These are phyloP conservation scores for Coniochaeta ligniaria DNA, from an alignment of 2,329 filamentous ascomycete genomes.

Conservation along the genomic window DNA sequence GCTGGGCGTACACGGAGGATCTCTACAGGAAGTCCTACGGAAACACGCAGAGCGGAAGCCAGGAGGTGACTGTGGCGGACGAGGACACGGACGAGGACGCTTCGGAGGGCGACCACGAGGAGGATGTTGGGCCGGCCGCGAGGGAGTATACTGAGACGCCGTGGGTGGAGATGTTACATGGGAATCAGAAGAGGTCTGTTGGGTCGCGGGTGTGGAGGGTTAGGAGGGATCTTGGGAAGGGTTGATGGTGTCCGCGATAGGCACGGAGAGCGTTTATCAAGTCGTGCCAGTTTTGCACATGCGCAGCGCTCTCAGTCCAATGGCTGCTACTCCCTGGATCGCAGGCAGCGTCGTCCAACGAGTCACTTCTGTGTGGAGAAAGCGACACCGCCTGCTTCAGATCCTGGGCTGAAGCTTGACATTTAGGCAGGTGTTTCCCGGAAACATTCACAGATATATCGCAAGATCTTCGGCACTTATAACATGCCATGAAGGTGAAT, in stretches of 20 bases:
- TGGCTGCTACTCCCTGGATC: no score
- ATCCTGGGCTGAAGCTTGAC: no score
- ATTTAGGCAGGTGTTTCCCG: background rate
- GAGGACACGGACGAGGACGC: slow-evolving; percentile 27
- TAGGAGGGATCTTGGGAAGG: slow-evolving; percentile 51
- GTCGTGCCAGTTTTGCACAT: no score
- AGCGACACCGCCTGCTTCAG: background rate
- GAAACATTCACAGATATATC: background rate
- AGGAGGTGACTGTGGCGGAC: slow-evolving; percentile 24
- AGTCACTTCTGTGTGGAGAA: no score
- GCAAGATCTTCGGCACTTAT: background rate
- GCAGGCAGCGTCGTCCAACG: no score
- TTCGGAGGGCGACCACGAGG: slow-evolving; percentile 20
- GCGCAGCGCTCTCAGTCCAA: background rate
- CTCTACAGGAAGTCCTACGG: slow-evolving; percentile 32
- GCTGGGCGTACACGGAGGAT: slow-evolving; percentile 64
- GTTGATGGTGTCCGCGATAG: no score
- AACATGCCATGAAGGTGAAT: background rate
- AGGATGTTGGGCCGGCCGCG: slow-evolving; percentile 7
- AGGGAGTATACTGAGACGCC: slow-evolving; percentile 30
- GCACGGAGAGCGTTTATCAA: no score
- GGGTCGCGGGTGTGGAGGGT: slow-evolving; percentile 59
- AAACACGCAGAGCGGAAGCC: slow-evolving; percentile 11
- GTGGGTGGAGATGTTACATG: slow-evolving; percentile 53
- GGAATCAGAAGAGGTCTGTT: slow-evolving; percentile 46